Percentiles rank a stretch among this genome's conserved stretches.
Evolutionary conservation across 495 filamentous ascomycete genomes (phyloP).

Genomic region (Parmelia sp.): DNA sequence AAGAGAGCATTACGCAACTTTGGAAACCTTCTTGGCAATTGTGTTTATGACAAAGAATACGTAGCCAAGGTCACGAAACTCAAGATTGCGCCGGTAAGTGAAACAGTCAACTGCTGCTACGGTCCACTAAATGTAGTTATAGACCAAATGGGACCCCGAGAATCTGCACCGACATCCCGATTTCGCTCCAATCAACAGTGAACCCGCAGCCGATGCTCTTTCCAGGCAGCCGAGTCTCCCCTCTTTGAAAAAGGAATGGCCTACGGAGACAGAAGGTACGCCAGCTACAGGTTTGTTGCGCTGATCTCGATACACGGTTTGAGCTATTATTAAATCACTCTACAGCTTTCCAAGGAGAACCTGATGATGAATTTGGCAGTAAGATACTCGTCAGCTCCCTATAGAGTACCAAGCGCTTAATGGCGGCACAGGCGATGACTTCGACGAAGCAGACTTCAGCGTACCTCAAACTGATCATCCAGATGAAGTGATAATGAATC

Average conservation of each 20-base stretch:
- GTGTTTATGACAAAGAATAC: slow-evolving; percentile 95
- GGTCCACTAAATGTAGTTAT: slow-evolving; percentile 18
- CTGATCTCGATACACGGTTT: neutral
- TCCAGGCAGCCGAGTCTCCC: slow-evolving; percentile 10
- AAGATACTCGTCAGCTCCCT: slow-evolving; percentile 25
- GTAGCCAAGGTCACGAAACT: slow-evolving; percentile 75
- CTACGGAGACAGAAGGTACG: slow-evolving; percentile 9
- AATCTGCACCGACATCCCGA: slow-evolving; percentile 77
- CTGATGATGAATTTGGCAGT: slow-evolving; percentile 68
- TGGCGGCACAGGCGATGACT: slow-evolving; percentile 44
- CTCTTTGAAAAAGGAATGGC: slow-evolving; percentile 31
- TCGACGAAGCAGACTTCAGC: slow-evolving; percentile 71
- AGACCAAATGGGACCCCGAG: slow-evolving; percentile 60
- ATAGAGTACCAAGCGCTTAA: slow-evolving; percentile 27
- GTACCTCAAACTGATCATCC: slow-evolving; percentile 52
- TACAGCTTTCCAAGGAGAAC: slow-evolving; percentile 33
- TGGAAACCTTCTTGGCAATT: slow-evolving; percentile 94
- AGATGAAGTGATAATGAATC: slow-evolving; percentile 51
- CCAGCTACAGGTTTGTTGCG: slow-evolving; percentile 4
- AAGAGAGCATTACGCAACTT: slow-evolving; percentile 88
- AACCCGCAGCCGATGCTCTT: slow-evolving; percentile 29
- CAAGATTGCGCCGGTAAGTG: slow-evolving; percentile 55
- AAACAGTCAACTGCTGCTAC: neutral
- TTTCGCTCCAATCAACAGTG: slow-evolving; percentile 58
- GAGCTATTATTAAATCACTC: slow-evolving; percentile 5